Evolutionary conservation across 2,329 filamentous ascomycete species (phyloP).

Genomic region (Aspergillus sp.): DNA sequence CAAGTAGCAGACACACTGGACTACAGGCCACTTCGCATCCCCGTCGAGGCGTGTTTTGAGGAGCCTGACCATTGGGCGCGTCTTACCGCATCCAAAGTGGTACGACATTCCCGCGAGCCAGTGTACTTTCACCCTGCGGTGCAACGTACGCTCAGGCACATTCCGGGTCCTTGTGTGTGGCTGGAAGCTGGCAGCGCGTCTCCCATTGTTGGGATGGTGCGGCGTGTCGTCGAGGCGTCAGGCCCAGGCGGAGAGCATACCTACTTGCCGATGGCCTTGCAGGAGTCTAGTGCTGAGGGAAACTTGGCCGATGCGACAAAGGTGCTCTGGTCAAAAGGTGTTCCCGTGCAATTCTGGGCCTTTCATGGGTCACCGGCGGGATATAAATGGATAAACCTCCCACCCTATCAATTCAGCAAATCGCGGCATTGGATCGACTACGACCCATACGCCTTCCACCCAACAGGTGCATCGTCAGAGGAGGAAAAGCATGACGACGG

Average conservation of each 20-base stretch:
- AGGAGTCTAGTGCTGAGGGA: not conserved
- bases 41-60: not conserved
- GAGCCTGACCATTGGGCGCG: not conserved
- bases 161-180: not conserved
- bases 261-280: not conserved
- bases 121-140: constrained; percentile 5
- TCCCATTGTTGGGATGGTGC: not conserved
- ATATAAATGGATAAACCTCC: not conserved
- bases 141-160: not conserved
- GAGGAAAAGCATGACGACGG: too few species aligned
- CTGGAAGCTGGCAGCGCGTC: not conserved
- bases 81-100: not conserved
- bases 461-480: too few species aligned
- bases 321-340: not conserved
- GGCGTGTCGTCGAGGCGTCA: not conserved
- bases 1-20: not conserved
- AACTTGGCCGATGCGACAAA: not conserved
- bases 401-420: constrained; percentile 2
- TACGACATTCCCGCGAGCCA: not conserved
- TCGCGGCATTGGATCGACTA: constrained; percentile 5
- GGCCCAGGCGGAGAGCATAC: not conserved
- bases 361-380: not conserved
- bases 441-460: not conserved
- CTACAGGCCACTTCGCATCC: not conserved
- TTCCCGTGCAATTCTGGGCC: not conserved